Evolutionary conservation across 768 basidiomycete species (phyloP).

Genomic region (Sporobolomyces pararoseus): DNA sequence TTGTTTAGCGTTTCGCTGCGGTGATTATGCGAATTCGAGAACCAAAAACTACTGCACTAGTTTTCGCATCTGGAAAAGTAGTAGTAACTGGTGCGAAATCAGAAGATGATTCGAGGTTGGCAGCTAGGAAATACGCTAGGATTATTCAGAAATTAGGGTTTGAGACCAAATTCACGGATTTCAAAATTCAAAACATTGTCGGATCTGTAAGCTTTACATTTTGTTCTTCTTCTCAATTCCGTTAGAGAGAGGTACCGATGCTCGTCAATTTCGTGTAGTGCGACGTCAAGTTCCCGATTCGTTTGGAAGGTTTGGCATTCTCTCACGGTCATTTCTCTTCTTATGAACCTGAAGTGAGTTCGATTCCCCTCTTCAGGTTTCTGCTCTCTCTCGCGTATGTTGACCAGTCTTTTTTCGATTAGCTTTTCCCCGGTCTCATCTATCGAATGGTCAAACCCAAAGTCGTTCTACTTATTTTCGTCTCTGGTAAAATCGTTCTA

Average conservation of each 20-base stretch:
- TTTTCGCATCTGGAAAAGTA: slow-evolving; percentile 99
- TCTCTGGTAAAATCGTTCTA: slow-evolving; percentile 97
- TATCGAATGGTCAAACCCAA: slow-evolving; percentile 99
- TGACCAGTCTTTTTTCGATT: not conserved
- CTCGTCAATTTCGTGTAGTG: slow-evolving; percentile 52
- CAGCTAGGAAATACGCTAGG: slow-evolving; percentile 96
- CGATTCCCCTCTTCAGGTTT: not conserved
- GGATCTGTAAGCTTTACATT: slow-evolving; percentile 55
- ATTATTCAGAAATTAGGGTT: slow-evolving; percentile 99
- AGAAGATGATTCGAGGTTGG: slow-evolving; percentile 93
- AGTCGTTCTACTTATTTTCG: slow-evolving; percentile 96
- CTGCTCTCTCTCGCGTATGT: too few species aligned
- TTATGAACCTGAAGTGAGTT: slow-evolving; percentile 32
- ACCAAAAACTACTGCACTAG: slow-evolving; percentile 97
- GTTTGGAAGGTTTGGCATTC: slow-evolving; percentile 94
- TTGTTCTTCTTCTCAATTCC: not conserved
- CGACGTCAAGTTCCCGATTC: slow-evolving; percentile 98
- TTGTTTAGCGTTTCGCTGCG: slow-evolving; percentile 90
- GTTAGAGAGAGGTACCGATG: not conserved
- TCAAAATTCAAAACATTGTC: slow-evolving; percentile 99
- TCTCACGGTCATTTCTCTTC: slow-evolving; percentile 64
- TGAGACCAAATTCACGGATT: slow-evolving; percentile 98
- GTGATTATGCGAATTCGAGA: slow-evolving; percentile 99
- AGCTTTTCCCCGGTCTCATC: slow-evolving; percentile 98
- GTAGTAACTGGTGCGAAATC: slow-evolving; percentile 99